Base-by-base conservation (phyloP, 257 asterid genomes). In the Nicotiana attenuata region DNA sequence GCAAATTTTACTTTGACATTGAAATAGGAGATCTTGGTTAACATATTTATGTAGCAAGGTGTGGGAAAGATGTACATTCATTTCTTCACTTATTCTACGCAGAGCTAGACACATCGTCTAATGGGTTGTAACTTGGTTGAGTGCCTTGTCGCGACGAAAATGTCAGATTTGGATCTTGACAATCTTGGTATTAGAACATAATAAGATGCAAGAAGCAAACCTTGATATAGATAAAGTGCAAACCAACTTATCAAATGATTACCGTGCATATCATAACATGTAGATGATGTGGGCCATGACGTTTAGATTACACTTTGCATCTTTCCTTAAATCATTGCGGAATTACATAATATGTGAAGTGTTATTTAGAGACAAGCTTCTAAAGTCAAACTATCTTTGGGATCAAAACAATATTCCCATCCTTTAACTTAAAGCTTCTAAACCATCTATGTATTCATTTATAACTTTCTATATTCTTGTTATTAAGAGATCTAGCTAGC, bases 191-290 rank as follows among this genome's bases (percentile, higher is more conserved):
- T 38, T 38, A 38, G 10, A 38, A 38, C 6, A 14, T 20, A 28
- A 35, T 38, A 68, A 38, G 31, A 19, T 68, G 24, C 76, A 67
- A 19, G 77, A 68, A n/a, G 55, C 77, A 68, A 68, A n/a, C 56
- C 45, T 38, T 38, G 45, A 68, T 38, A 11, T 68, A 10, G 29
- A 35, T 28, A 35, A 68, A 35, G 20, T 10, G 76, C 10, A 1
- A n/a, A 20, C 77, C 0, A 7, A 38, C 77, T 68, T 68, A 68
- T 68, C 56, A 68, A 9, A 68, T 38, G 77, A 56, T 10, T 68
- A n/a, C 41, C 5, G 31, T 68, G 41, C 77, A 38, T n/a, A 68
- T 68, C 77, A 68, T 68, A 35, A 68, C 56, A 68, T 68, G 77
- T 53, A 10, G 29, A 68, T 68, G 77, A 68, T 5, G 56, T 38